phyloP scores from a whole-genome alignment of 2,329 filamentous ascomycete species.

The Dactylellina cionopaga region DNA sequence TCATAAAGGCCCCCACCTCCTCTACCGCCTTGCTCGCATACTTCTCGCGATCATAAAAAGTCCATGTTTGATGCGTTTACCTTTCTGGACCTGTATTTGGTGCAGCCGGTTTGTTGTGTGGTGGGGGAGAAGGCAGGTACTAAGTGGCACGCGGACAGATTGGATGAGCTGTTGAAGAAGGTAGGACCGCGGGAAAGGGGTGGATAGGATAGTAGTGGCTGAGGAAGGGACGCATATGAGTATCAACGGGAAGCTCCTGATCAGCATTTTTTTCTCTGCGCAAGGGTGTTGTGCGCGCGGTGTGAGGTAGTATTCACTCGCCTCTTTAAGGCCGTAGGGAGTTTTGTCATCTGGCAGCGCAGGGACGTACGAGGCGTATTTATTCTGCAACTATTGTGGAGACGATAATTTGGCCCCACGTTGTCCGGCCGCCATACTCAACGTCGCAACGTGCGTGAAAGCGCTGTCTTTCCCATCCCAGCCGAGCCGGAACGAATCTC shows the following conservation, averaged over 20 bases:
- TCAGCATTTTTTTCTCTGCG: constrained; percentile 53
- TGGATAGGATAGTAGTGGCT: constrained; percentile 56
- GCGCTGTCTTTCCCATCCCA: constrained; percentile 2
- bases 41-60: constrained; percentile 51
- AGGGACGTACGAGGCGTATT: neutral
- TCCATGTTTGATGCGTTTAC: constrained; percentile 45
- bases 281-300: constrained; percentile 54
- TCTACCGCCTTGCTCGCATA: neutral
- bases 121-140: no score
- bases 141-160: neutral
- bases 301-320: constrained; percentile 56
- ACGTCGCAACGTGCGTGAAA: neutral
- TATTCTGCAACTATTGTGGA: no score
- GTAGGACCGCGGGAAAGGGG: constrained; percentile 56
- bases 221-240: constrained; percentile 56
- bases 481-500: constrained; percentile 57
- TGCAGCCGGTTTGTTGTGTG: no score
- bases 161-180: neutral
- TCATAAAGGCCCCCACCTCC: constrained; percentile 4
- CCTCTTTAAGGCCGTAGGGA: constrained; percentile 35
- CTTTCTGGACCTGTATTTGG: constrained; percentile 37
- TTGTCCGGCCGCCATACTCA: no score
- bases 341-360: neutral
- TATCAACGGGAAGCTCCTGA: constrained; percentile 56
- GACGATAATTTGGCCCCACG: no score